phyloP scores from a whole-genome alignment of 495 filamentous ascomycete genomes.

The Penicillium verhagenii region DNA sequence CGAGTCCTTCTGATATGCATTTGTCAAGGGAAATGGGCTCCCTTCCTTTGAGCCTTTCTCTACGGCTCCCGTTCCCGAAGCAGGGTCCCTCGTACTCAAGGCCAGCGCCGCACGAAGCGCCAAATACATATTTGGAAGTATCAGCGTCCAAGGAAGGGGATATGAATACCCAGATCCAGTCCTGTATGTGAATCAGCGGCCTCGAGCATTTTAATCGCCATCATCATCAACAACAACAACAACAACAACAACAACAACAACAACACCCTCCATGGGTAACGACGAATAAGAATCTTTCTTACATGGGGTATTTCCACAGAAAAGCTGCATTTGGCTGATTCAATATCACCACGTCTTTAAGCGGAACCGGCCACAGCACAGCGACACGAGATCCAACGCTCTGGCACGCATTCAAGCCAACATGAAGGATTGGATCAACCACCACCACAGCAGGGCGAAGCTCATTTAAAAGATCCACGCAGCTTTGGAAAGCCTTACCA shows the following conservation, averaged over 20 bases:
- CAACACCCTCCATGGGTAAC: too few species aligned
- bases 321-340: conserved; percentile 33
- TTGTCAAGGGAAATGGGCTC: conserved; percentile 30
- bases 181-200: conserved; percentile 19
- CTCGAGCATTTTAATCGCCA: not conserved
- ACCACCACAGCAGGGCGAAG: conserved; percentile 44
- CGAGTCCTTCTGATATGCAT: conserved; percentile 34
- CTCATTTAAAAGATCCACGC: conserved; percentile 40
- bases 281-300: conserved; percentile 5
- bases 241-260: too few species aligned
- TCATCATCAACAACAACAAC: too few species aligned
- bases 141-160: conserved; percentile 41
- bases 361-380: conserved; percentile 37
- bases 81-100: conserved; percentile 16
- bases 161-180: conserved; percentile 48
- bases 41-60: conserved; percentile 26
- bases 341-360: conserved; percentile 40
- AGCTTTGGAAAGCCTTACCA: conserved; percentile 43
- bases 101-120: conserved; percentile 14
- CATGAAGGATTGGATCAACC: conserved; percentile 50
- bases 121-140: conserved; percentile 40
- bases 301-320: conserved; percentile 49
- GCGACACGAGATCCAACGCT: conserved; percentile 26
- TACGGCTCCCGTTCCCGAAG: conserved; percentile 21
- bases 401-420: conserved; percentile 48